Base-by-base conservation (phyloP, 31 red algal species). In the Endocladia muricata region DNA sequence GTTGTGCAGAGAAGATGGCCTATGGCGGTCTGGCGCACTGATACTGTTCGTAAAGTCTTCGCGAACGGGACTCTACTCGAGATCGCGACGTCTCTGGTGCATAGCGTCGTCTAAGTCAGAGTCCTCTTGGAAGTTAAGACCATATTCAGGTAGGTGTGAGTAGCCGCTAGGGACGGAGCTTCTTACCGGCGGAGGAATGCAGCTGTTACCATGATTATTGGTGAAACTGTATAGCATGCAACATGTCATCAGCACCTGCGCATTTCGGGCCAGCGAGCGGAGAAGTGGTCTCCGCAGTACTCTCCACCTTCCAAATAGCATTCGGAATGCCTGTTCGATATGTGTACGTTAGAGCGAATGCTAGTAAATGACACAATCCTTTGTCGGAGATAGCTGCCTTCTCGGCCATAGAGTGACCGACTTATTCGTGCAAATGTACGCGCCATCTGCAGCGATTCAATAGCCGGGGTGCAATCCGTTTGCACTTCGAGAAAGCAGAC, bases 391-490 rank as follows among this genome's bases (percentile, higher is more conserved):
- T 34, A 81, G 3, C 29, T 59, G 25, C 6, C 22, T 29, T 4
- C 43, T 40, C 4, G 64, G 64, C 47, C 63, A 69, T 21, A 72
- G 82, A 8, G 3, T 58, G 26, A 77, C 2, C 21, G 77, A 36
- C 15, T 51, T 76, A 15, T 76, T 56, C 15, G 59, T 39, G 33
- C 82, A 86, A 29, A 9, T 36, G 6, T 77, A 86, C n/a, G 71
- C 82, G 21, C 77, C 71, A 63, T 86, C 82, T 2, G 54, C 71
- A 40, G 48, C 82, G 22, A 86, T 68, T 72, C 82, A 86, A 69
- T 55, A 86, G 3, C 0, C 68, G 13, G 3, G 4, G 4, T 23
- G 43, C 6, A 72, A 25, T 0, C 19, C 0, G 19, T 0, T 21
- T 8, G 3, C 41, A 17, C 3, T 3, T 51, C n/a, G 37, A 3